Evolutionary conservation across 441 rosid species (phyloP).

Genomic region (Populus tomentosa): DNA sequence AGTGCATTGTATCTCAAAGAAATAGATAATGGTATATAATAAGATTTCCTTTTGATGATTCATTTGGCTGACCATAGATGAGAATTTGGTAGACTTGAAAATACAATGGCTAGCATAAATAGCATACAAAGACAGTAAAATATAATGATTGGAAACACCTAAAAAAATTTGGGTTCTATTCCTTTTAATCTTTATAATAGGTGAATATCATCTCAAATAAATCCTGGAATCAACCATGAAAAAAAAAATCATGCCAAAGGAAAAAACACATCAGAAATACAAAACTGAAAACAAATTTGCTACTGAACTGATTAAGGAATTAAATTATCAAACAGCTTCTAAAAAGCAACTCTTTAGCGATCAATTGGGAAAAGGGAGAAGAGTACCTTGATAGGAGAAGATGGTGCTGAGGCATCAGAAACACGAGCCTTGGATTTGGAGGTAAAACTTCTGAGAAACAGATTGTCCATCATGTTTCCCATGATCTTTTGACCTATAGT

Average conservation of each 20-base stretch:
- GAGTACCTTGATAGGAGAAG: constrained; percentile 78
- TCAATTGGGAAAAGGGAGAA: not conserved
- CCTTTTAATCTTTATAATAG: not conserved
- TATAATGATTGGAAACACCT: not conserved
- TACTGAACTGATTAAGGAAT: not conserved
- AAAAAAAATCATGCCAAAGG: not conserved
- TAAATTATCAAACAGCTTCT: not conserved
- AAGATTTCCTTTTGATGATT: not conserved
- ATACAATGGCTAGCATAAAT: not conserved
- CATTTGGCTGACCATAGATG: not conserved
- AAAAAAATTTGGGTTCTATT: not conserved
- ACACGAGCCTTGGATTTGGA: constrained; percentile 62
- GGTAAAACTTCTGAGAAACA: constrained; percentile 76
- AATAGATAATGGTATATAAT: constrained; percentile 2
- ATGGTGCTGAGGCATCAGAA: constrained; percentile 62
- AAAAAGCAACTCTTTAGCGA: not conserved
- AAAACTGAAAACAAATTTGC: not conserved
- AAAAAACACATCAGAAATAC: not conserved
- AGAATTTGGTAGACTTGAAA: not conserved
- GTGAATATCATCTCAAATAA: not conserved
- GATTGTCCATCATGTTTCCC: constrained; percentile 87
- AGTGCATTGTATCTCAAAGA: not conserved
- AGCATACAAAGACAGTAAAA: not conserved
- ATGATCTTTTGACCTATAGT: constrained; percentile 86
- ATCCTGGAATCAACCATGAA: not conserved